Evolutionary conservation across 495 filamentous ascomycete genomes (phyloP).

Genomic region (Aspergillus homomorphus): DNA sequence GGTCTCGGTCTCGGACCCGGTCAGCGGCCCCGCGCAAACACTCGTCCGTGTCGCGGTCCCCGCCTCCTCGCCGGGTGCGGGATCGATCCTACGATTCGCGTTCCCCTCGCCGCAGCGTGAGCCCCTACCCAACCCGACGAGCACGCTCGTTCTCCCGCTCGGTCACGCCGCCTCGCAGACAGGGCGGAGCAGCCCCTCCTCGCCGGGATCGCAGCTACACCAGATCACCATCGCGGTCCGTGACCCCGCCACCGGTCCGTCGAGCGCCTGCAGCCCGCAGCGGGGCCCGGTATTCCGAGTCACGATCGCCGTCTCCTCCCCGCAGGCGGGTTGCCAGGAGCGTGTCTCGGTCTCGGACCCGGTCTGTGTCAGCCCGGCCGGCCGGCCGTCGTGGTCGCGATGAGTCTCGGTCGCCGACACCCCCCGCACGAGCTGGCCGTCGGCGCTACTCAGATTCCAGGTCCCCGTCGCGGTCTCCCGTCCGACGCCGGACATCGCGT

Average conservation of each 20-base stretch:
- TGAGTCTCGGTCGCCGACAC: constrained; percentile 25
- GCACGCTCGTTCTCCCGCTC: constrained; percentile 34
- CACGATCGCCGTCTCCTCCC: constrained; percentile 29
- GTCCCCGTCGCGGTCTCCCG: constrained; percentile 23
- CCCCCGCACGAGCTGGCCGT: constrained; percentile 20
- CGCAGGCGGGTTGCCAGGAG: constrained; percentile 21
- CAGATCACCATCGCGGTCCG: constrained; percentile 34
- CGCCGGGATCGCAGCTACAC: constrained; percentile 30
- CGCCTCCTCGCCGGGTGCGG: constrained; percentile 26
- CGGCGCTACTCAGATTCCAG: constrained; percentile 26
- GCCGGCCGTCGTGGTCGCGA: constrained; percentile 15
- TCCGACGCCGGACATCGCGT: constrained; percentile 12
- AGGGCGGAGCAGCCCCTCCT: constrained; percentile 10
- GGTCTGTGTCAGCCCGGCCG: constrained; percentile 19
- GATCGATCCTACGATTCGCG: constrained; percentile 30
- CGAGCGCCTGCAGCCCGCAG: constrained; percentile 15
- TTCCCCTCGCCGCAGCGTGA: constrained; percentile 28
- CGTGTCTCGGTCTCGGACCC: constrained; percentile 28
- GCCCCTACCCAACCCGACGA: constrained; percentile 20
- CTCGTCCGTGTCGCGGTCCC: constrained; percentile 27
- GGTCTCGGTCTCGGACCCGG: constrained; percentile 25
- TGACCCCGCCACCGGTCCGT: constrained; percentile 29
- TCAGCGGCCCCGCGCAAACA: not conserved
- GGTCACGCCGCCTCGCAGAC: constrained; percentile 31
- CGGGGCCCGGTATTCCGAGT: constrained; percentile 24